Conservation (phyloP, 1,284 basidiomycete species). For the Coriolopsis trogii region DNA sequence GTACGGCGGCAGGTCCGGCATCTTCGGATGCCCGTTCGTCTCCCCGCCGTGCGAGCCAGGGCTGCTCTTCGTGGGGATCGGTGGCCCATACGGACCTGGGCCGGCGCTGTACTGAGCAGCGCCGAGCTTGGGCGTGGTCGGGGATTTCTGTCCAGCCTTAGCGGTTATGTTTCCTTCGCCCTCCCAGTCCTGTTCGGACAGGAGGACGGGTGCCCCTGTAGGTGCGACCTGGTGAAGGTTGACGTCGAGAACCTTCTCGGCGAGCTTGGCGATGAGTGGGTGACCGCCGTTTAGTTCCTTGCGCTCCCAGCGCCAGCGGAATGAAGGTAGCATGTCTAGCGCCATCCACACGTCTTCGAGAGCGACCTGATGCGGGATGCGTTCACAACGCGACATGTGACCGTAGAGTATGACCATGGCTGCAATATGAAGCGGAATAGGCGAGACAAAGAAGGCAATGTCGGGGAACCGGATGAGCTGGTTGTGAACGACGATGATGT, state of each 20-base stretch:
- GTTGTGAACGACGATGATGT: slow-evolving; percentile 79
- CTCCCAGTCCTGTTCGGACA: slow-evolving; percentile 75
- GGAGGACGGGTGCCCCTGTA: slow-evolving; percentile 55
- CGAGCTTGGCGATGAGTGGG: slow-evolving; percentile 78
- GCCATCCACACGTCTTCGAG: slow-evolving; percentile 82
- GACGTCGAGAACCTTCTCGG: slow-evolving; percentile 74
- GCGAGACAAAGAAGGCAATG: slow-evolving; percentile 83
- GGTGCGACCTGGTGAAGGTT: slow-evolving; percentile 65
- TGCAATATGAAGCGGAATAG: slow-evolving; percentile 81
- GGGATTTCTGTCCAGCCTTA: slow-evolving; percentile 20
- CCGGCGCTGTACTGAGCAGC: slow-evolving; percentile 28
- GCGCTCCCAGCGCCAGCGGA: slow-evolving; percentile 86
- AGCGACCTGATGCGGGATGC: slow-evolving; percentile 61
- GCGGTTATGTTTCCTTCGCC: slow-evolving; percentile 40
- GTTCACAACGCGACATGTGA: slow-evolving; percentile 75
- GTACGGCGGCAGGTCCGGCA: slow-evolving; percentile 53
- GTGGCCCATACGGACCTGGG: slow-evolving; percentile 18
- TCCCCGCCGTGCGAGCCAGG: slow-evolving; percentile 15
- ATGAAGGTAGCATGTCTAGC: slow-evolving; percentile 80
- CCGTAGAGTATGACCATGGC: slow-evolving; percentile 87
- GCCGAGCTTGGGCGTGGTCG: slow-evolving; percentile 31
- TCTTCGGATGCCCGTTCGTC: slow-evolving; percentile 47
- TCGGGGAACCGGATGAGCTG: slow-evolving; percentile 80
- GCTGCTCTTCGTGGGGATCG: slow-evolving; percentile 18
- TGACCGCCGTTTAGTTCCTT: slow-evolving; percentile 76